These are phyloP conservation scores for Durio zibethinus DNA, from an alignment of 345 rosid genomes.

Conservation along the genomic window DNA sequence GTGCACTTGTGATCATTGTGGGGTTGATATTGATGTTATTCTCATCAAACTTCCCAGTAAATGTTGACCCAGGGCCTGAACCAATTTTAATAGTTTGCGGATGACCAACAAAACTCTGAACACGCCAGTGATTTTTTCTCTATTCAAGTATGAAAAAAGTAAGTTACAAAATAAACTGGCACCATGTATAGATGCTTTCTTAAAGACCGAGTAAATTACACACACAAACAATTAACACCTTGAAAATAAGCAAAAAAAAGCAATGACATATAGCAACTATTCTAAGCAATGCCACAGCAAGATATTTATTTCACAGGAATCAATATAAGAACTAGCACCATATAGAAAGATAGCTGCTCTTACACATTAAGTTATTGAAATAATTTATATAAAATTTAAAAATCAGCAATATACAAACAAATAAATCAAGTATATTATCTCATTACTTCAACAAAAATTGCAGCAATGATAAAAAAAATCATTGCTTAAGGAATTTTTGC, in stretches of 20 bases:
- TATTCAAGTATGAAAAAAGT: constrained; percentile 28
- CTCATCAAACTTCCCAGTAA: constrained; percentile 75
- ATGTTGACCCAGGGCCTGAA: constrained; percentile 56
- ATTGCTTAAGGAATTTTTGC: not conserved
- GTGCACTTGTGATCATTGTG: constrained; percentile 38
- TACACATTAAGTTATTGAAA: not conserved
- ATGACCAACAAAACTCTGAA: constrained; percentile 55
- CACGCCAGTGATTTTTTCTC: constrained; percentile 96
- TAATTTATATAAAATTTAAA: not conserved
- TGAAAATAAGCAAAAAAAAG: not conserved
- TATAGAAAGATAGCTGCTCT: not conserved
- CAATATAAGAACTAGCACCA: not conserved
- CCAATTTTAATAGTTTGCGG: constrained; percentile 66
- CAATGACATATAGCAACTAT: not conserved
- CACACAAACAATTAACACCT: not conserved
- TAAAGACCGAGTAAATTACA: not conserved
- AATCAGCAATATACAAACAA: not conserved
- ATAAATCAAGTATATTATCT: not conserved
- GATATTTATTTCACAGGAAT: not conserved
- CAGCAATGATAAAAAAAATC: not conserved
- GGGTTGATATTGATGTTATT: constrained; percentile 36
- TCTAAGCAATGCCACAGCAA: not conserved
- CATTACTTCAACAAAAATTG: not conserved
- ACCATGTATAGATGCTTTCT: not conserved
- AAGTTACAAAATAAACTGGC: not conserved